Conservation (phyloP, 805 yeast genomes). For the Zygotorulaspora sp. region DNA sequence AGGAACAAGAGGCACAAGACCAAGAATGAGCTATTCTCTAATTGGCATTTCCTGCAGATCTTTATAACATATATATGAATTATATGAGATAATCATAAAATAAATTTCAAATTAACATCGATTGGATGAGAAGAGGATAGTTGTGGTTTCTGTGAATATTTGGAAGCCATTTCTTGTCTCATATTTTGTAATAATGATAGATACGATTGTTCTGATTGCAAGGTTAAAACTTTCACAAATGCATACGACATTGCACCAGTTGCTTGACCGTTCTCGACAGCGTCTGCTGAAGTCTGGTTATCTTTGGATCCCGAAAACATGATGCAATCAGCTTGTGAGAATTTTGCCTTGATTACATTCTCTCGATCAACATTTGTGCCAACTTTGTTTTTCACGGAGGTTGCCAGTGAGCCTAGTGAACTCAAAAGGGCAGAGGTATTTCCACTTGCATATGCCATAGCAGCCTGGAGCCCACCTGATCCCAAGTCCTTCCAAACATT, state of each 20-base stretch:
- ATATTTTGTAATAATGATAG: constrained; percentile 64
- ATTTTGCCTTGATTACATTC: constrained; percentile 49
- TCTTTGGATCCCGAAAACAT: constrained; percentile 80
- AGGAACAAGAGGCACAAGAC: constrained; percentile 24
- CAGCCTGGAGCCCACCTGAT: constrained; percentile 54
- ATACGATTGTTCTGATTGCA: constrained; percentile 63
- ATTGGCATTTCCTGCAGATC: no score
- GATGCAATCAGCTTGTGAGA: constrained; percentile 73
- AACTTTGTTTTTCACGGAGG: constrained; percentile 39
- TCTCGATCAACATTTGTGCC: constrained; percentile 41
- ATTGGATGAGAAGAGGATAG: constrained; percentile 77
- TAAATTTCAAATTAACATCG: constrained; percentile 52
- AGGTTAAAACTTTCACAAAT: constrained; percentile 57
- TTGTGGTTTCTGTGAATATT: constrained; percentile 81
- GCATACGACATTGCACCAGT: constrained; percentile 88
- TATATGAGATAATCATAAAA: no score
- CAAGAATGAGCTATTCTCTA: constrained; percentile 1
- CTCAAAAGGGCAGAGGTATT: constrained; percentile 44
- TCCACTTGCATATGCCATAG: constrained; percentile 56
- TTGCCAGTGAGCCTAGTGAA: constrained; percentile 42
- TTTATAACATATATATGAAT: no score
- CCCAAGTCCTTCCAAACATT: constrained; percentile 74
- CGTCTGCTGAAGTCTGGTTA: constrained; percentile 79
- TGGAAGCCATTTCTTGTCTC: constrained; percentile 56
- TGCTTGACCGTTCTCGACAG: constrained; percentile 60